phyloP scores from a whole-genome alignment of 768 basidiomycete genomes.

The Tricholoma terreum region DNA sequence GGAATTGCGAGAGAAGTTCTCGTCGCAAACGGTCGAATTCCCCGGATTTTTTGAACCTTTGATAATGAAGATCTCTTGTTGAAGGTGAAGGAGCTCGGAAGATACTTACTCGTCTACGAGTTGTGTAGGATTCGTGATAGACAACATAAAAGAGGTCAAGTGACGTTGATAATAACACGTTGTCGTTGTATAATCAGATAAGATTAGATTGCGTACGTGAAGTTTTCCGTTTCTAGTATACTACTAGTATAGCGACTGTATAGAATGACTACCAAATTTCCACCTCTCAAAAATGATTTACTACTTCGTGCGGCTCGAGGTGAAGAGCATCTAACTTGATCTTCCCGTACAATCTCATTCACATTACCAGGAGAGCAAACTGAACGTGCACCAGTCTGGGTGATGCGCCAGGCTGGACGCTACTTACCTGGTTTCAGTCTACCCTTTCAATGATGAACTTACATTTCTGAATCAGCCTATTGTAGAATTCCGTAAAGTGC shows the following conservation, averaged over 20 bases:
- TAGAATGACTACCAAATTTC: constrained; percentile 49
- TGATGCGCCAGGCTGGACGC: constrained; percentile 96
- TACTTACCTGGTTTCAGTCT: constrained; percentile 78
- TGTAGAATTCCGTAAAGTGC: constrained; percentile 85
- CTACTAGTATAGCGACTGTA: too few species aligned
- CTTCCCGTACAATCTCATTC: neutral
- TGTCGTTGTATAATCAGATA: constrained; percentile 7
- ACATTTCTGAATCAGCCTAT: constrained; percentile 1
- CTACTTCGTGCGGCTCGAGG: constrained; percentile 86
- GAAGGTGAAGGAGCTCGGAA: neutral
- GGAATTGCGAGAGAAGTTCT: constrained; percentile 61
- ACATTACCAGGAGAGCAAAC: constrained; percentile 65
- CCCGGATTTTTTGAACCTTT: constrained; percentile 76
- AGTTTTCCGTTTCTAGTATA: too few species aligned
- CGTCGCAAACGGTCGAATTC: constrained; percentile 72
- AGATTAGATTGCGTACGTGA: neutral
- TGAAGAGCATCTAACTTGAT: constrained; percentile 22
- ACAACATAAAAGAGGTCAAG: too few species aligned
- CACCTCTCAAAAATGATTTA: constrained; percentile 82
- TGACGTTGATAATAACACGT: constrained; percentile 6
- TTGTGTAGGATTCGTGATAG: constrained; percentile 54
- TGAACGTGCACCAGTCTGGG: constrained; percentile 95
- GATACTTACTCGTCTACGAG: constrained; percentile 62
- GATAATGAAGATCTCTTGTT: neutral
- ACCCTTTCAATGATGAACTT: neutral